Evolutionary conservation across 176 grass and related monocot species (phyloP), one percentile per base, ranked within the genome.

Genomic region (Alopecurus myosuroides): DNA sequence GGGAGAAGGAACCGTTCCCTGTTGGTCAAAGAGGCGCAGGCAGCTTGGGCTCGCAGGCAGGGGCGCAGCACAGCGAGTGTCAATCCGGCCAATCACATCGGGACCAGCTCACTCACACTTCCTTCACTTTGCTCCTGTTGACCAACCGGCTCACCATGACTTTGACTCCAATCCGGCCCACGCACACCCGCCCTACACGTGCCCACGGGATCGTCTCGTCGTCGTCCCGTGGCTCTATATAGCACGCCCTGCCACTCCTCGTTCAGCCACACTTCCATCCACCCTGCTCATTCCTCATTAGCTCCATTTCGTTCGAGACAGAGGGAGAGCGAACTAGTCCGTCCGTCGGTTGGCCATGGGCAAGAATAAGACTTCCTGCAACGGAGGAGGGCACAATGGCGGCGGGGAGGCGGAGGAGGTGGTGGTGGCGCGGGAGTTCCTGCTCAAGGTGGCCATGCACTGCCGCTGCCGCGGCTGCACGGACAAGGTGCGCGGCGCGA

Each of bases 361-460:
- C 0, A 75, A 75, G 72, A 75, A 75, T 26, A 33, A 74, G 70
- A 44, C 42, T 4, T 46, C 44, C 41, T 12, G 67, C 11, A 3
- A 11, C 73, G 28, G 46, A 18, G 4, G 15, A 52, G 2, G 15
- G 5, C 29, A n/a, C 12, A 14, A 68, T 25, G 57, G 26, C 20
- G 66, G 11, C 37, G 68, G 23, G 0, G n/a, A n/a, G 9, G 56
- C 3, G 10, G 17, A 53, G 19, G 50, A 6, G 22, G 26, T 1
- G 63, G 13, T 4, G 63, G 15, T 11, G 66, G 14, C 39, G 12
- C 35, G 5, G 71, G 79, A 51, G 40, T 76, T 84, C 81, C 7
- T 77, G 68, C 85, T 91, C 0, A 88, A 19, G 89, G 81, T 91
- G 48, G 60, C 60, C 2, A 91, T 70, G 77, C 89, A 91, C 77